These are phyloP conservation scores for Cladosporium phlei DNA, from an alignment of 2,329 filamentous ascomycete genomes.

Conservation along the genomic window DNA sequence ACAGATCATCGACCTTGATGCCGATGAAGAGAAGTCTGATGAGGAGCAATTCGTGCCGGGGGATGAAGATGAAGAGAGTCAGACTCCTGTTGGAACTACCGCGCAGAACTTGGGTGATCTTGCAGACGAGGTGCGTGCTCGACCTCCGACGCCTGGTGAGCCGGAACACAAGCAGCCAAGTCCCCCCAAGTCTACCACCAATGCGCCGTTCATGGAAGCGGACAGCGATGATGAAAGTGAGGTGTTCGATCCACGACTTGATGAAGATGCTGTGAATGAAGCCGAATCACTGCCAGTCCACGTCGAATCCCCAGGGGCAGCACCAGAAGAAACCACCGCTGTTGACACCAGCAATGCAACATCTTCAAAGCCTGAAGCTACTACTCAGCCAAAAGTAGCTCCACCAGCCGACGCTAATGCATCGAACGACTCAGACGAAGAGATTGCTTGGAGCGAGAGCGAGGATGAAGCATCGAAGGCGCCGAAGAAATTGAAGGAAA, in stretches of 20 bases:
- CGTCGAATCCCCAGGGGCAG: no score
- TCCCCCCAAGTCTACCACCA: constrained; percentile 8
- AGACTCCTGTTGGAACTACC: background rate
- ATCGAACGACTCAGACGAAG: constrained; percentile 28
- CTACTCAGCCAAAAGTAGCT: background rate
- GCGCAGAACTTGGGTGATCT: constrained; percentile 37
- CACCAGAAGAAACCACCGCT: background rate
- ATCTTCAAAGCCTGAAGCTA: background rate
- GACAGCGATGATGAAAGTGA: constrained; percentile 17
- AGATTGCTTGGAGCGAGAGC: constrained; percentile 52
- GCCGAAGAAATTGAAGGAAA: constrained; percentile 1
- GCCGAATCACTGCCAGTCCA: background rate
- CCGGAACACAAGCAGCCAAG: constrained; percentile 14
- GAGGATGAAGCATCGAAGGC: constrained; percentile 34
- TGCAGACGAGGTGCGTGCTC: constrained; percentile 39
- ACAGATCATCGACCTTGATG: constrained; percentile 40
- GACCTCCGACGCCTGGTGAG: constrained; percentile 33
- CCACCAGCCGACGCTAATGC: background rate
- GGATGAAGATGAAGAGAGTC: constrained; percentile 2
- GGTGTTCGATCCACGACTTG: constrained; percentile 6
- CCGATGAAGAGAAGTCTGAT: constrained; percentile 27
- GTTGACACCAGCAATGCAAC: no score
- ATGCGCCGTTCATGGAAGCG: constrained; percentile 15
- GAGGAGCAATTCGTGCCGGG: constrained; percentile 22
- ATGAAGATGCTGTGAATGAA: background rate